phyloP scores from a whole-genome alignment of 1,284 basidiomycete genomes.

The Mycena citricolor region DNA sequence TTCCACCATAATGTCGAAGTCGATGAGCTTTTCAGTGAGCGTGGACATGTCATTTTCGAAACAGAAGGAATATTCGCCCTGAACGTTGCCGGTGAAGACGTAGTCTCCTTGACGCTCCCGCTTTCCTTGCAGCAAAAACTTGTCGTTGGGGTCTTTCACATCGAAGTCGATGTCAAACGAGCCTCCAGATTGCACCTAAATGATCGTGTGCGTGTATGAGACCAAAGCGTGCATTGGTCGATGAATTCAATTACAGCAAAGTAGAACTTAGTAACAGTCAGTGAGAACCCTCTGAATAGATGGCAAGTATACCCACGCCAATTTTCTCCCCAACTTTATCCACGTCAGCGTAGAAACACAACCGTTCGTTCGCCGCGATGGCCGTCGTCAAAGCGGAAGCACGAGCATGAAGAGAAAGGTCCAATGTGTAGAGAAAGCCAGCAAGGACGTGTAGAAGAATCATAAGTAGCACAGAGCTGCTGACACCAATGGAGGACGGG shows the following conservation, averaged over 20 bases:
- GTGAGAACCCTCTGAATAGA: slow-evolving; percentile 3
- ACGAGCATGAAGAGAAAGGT: slow-evolving; percentile 19
- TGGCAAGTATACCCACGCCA: slow-evolving; percentile 59
- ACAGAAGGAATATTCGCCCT: slow-evolving; percentile 98
- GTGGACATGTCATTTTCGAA: slow-evolving; percentile 97
- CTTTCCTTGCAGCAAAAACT: slow-evolving; percentile 81
- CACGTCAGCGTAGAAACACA: slow-evolving; percentile 97
- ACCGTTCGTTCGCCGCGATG: slow-evolving; percentile 80
- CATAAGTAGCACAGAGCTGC: too few relatives aligned
- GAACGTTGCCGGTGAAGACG: slow-evolving; percentile 91
- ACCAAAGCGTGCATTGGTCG: too few relatives aligned
- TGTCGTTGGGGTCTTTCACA: slow-evolving; percentile 87
- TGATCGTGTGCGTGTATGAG: too few relatives aligned
- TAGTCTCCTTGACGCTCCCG: slow-evolving; percentile 95
- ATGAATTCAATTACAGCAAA: slow-evolving; percentile 45
- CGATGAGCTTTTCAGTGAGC: slow-evolving; percentile 86
- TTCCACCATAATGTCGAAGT: slow-evolving; percentile 98
- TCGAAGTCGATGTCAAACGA: slow-evolving; percentile 97
- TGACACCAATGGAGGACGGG: too few relatives aligned
- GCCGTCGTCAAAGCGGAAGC: slow-evolving; percentile 83
- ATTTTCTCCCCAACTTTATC: slow-evolving; percentile 93
- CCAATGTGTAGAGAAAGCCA: slow-evolving; percentile 17
- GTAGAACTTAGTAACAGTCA: slow-evolving; percentile 37
- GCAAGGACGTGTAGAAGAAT: slow-evolving; percentile 19
- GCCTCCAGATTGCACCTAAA: slow-evolving; percentile 95